A percentile compares a stretch with the other conserved stretches of the same genome.
These are phyloP conservation scores for Nematocida displodere DNA, from an alignment of 371 early-diverging fungal species.

Conservation along the genomic window DNA sequence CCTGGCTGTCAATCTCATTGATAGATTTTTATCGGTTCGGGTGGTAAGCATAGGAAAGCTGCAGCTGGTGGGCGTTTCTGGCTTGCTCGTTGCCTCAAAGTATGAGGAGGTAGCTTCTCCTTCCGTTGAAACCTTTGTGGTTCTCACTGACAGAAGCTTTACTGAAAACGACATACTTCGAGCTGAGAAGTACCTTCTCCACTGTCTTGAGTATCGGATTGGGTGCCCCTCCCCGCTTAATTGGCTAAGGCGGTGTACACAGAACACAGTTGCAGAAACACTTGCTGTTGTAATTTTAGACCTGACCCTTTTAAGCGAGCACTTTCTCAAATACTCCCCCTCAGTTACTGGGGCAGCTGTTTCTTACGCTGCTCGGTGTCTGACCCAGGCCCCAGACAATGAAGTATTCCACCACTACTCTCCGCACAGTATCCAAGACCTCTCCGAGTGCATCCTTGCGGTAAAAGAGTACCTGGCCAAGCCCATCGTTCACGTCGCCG, in stretches of 20 bases:
- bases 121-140: constrained; percentile 57
- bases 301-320: constrained; percentile 75
- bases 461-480: constrained; percentile 24
- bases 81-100: constrained; percentile 85
- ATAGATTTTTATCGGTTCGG: constrained; percentile 81
- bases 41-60: constrained; percentile 76
- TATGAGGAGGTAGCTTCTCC: constrained; percentile 79
- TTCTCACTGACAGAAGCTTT: constrained; percentile 54
- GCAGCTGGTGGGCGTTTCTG: constrained; percentile 87
- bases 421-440: neutral
- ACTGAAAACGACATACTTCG: constrained; percentile 62
- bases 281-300: constrained; percentile 93
- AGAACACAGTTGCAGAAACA: constrained; percentile 70
- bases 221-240: constrained; percentile 61
- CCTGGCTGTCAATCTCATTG: constrained; percentile 83
- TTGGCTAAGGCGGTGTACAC: constrained; percentile 60
- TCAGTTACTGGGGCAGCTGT: constrained; percentile 76
- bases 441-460: constrained; percentile 4
- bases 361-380: constrained; percentile 76
- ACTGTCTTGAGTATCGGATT: constrained; percentile 61
- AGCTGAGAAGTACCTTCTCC: constrained; percentile 64
- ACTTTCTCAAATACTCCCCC: constrained; percentile 71
- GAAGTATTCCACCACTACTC: constrained; percentile 29
- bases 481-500: constrained; percentile 32
- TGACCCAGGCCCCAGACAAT: constrained; percentile 69